Conservation (phyloP, 164 flowering plant genomes). For the Tetrastigma voinierianum region DNA sequence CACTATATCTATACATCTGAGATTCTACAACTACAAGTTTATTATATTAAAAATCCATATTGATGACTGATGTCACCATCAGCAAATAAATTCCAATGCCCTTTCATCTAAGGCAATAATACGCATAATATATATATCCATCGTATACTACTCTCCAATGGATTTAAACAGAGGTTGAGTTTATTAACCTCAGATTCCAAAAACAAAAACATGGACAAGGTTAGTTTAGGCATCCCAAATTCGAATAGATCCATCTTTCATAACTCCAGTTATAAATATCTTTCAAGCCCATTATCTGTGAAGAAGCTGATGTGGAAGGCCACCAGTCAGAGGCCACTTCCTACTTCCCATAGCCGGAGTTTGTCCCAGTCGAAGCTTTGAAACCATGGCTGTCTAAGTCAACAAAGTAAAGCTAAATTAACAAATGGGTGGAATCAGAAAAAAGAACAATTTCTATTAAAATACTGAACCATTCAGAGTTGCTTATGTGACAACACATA, state of each 20-base stretch:
- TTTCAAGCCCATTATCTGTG: constrained; percentile 40
- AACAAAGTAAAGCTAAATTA: constrained; percentile 7
- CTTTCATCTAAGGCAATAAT: too few relatives aligned
- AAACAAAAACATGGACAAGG: constrained; percentile 43
- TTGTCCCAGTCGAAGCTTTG: constrained; percentile 24
- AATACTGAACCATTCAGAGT: neutral
- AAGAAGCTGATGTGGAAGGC: constrained; percentile 39
- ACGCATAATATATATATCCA: too few relatives aligned
- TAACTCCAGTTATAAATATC: constrained; percentile 75
- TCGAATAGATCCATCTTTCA: constrained; percentile 75
- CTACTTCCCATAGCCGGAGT: constrained; percentile 15
- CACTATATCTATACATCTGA: too few relatives aligned
- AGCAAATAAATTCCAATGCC: too few relatives aligned
- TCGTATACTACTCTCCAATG: too few relatives aligned
- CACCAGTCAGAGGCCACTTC: constrained; percentile 82
- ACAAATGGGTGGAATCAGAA: neutral
- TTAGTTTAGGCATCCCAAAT: constrained; percentile 87
- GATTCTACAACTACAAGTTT: too few relatives aligned
- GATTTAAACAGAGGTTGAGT: too few relatives aligned
- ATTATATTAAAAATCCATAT: too few relatives aligned
- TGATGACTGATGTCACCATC: too few relatives aligned
- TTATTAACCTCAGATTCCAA: constrained; percentile 55
- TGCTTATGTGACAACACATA: neutral
- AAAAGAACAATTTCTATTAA: neutral
- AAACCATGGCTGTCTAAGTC: constrained; percentile 37